Base-by-base conservation (phyloP, 352 stramenopile genomes). In the Blastocystis sp. region DNA sequence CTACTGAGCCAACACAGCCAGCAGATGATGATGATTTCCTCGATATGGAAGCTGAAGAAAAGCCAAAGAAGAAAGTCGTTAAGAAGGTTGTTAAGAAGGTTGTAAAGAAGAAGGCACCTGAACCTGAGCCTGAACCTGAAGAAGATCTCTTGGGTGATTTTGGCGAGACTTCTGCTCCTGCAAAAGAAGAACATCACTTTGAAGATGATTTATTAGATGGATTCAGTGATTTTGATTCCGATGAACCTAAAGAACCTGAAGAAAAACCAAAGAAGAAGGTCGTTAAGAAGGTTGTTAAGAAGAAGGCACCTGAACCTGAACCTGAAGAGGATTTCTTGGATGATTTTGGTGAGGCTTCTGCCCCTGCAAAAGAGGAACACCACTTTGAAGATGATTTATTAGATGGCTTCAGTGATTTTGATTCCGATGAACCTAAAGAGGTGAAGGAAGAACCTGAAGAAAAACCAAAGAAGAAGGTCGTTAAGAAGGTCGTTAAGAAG, bases 251-350 rank as follows among this genome's bases (percentile, higher is more conserved):
- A 66, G 73, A 84, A 29, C 53, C 64, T 34, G 73, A 84, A 45
- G 73, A 84, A 26, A 66, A 84, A 26, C 26, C 73, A n/a, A 84
- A 84, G 73, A 68, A 66, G 50, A 84, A 66, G 50, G 70, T 80
- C 0, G 77, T 79, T 0, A 79, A 77, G 43, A 88, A 77, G 50
- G 41, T 88, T 0, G 62, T 79, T 8, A 79, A 79, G 62, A 88
- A 88, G 77, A 88, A 88, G 61, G 20, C 75, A 62, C 55, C 75
- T 75, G 61, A 59, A 13, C 77, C 77, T 61, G 77, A 84, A 29
- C 73, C 73, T 84, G 73, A 84, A 20, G 73, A 77, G 2, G 66
- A 77, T 77, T 56, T 77, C 39, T 59, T 77, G 66, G 66, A 45
- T 55, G 66, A 45, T n/a, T 77, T 77, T n/a, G 66, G 66, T 23